These are phyloP conservation scores for Agrocybe pediades DNA, from an alignment of 768 basidiomycete species.

Conservation along the genomic window DNA sequence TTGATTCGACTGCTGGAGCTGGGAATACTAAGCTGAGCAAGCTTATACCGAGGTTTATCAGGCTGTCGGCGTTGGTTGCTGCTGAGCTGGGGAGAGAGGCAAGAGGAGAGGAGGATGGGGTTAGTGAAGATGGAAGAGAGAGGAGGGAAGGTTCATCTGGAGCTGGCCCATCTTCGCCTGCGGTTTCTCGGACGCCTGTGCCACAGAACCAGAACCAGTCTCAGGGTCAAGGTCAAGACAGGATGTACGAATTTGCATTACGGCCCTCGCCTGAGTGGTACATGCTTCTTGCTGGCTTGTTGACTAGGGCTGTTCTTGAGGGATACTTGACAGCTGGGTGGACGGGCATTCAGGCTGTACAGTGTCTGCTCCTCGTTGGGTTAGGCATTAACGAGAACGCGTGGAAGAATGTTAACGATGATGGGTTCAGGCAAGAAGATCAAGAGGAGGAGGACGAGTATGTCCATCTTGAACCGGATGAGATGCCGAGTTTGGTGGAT, in stretches of 20 bases:
- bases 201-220: not conserved
- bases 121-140: slow-evolving; percentile 25
- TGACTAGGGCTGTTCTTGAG: slow-evolving; percentile 83
- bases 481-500: slow-evolving; percentile 66
- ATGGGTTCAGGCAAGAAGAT: slow-evolving; percentile 17
- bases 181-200: slow-evolving; percentile 1
- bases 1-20: slow-evolving; percentile 37
- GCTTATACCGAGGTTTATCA: slow-evolving; percentile 70
- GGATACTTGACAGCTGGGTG: slow-evolving; percentile 84
- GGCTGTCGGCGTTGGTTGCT: slow-evolving; percentile 77
- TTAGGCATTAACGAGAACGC: slow-evolving; percentile 43
- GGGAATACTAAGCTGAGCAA: slow-evolving; percentile 68
- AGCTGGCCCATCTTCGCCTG: slow-evolving; percentile 14
- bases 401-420: slow-evolving; percentile 17
- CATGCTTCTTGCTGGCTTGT: slow-evolving; percentile 70
- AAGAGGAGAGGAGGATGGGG: slow-evolving; percentile 51
- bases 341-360: slow-evolving; percentile 69
- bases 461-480: slow-evolving; percentile 73
- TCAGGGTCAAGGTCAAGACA: slow-evolving; percentile 11
- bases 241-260: slow-evolving; percentile 51
- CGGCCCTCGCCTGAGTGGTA: slow-evolving; percentile 82
- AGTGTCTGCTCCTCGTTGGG: slow-evolving; percentile 75
- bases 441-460: slow-evolving; percentile 44
- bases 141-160: slow-evolving; percentile 13
- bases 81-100: slow-evolving; percentile 76